Percentiles rank a stretch among this genome's conserved stretches.
phyloP scores from a whole-genome alignment of 305 asterid genomes.

The Solanum hybrid region DNA sequence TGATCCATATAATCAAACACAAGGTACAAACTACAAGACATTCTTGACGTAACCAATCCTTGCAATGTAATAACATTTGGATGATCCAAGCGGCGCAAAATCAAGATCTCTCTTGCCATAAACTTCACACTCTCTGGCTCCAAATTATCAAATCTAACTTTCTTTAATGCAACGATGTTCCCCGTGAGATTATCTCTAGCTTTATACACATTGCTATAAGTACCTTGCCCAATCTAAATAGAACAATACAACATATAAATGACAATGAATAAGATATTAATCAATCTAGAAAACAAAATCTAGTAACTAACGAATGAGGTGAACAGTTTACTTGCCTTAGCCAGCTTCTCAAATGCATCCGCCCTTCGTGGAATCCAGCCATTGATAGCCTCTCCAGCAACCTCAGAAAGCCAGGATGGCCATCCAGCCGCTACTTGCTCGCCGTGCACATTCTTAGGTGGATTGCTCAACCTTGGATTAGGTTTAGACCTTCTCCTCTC shows the following conservation, averaged over 20 bases:
- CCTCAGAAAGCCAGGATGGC: slow-evolving; percentile 89
- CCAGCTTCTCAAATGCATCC: slow-evolving; percentile 74
- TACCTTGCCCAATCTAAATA: slow-evolving; percentile 88
- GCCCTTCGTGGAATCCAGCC: slow-evolving; percentile 93
- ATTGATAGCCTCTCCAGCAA: slow-evolving; percentile 85
- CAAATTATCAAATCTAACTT: slow-evolving; percentile 82
- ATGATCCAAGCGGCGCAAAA: slow-evolving; percentile 80
- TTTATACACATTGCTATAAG: slow-evolving; percentile 87
- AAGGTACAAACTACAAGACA: slow-evolving; percentile 81
- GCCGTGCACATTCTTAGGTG: slow-evolving; percentile 69
- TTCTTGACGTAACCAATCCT: slow-evolving; percentile 77
- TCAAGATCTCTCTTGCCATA: slow-evolving; percentile 93
- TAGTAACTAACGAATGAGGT: slow-evolving; percentile 7
- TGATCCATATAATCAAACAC: slow-evolving; percentile 87
- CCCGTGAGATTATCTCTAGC: slow-evolving; percentile 68
- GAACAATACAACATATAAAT: slow-evolving; percentile 3
- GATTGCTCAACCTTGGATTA: slow-evolving; percentile 75
- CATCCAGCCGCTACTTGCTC: slow-evolving; percentile 97
- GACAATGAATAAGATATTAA: slow-evolving; percentile 10
- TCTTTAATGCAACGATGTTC: slow-evolving; percentile 67
- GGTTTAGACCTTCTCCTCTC: slow-evolving; percentile 76
- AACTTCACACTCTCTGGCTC: slow-evolving; percentile 92
- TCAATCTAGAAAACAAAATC: slow-evolving; percentile 10
- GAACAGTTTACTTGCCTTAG: slow-evolving; percentile 42
- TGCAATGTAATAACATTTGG: slow-evolving; percentile 74